Evolutionary conservation across 2,329 filamentous ascomycete genomes (phyloP).

Genomic region (Cyanodermella asteris): DNA sequence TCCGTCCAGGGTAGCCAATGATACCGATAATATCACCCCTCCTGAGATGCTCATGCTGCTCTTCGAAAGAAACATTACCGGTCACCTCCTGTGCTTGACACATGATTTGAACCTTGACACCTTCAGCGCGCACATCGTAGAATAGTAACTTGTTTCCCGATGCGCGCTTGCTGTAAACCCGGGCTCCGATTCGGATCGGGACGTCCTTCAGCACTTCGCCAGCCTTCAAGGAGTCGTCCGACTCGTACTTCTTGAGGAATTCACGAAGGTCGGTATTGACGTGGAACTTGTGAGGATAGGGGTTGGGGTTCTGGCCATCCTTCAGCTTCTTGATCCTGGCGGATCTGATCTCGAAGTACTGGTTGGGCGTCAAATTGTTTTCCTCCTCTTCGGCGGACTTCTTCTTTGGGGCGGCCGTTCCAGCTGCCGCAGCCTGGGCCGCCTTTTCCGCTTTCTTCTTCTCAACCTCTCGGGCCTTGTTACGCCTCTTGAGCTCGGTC

Average conservation of each 20-base stretch:
- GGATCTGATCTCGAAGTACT: slow-evolving; percentile 95
- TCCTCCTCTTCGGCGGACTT: slow-evolving; percentile 42
- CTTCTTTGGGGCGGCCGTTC: too few species aligned
- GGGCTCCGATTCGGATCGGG: slow-evolving; percentile 54
- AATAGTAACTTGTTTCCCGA: slow-evolving; percentile 73
- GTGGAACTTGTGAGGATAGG: slow-evolving; percentile 88
- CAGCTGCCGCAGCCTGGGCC: slow-evolving; percentile 41
- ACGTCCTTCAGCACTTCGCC: slow-evolving; percentile 63
- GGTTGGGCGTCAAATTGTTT: slow-evolving; percentile 53
- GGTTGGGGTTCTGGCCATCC: slow-evolving; percentile 51
- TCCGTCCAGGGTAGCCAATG: slow-evolving; percentile 63
- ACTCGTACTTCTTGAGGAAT: slow-evolving; percentile 54
- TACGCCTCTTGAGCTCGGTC: slow-evolving; percentile 79
- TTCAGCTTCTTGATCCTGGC: slow-evolving; percentile 57
- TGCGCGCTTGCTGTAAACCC: slow-evolving; percentile 73
- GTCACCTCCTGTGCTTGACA: slow-evolving; percentile 64
- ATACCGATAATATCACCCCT: slow-evolving; percentile 86
- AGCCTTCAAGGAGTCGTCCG: slow-evolving; percentile 54
- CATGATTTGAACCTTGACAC: slow-evolving; percentile 70
- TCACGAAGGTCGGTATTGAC: slow-evolving; percentile 63
- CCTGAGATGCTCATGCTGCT: slow-evolving; percentile 74
- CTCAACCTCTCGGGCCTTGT: slow-evolving; percentile 75
- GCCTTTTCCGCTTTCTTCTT: slow-evolving; percentile 77
- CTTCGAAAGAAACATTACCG: slow-evolving; percentile 50
- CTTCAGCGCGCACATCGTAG: slow-evolving; percentile 64